A percentile compares a stretch with the other conserved stretches of the same genome.
Evolutionary conservation across 495 filamentous ascomycete species (phyloP).

Genomic region (Penicillium egyptiacum): DNA sequence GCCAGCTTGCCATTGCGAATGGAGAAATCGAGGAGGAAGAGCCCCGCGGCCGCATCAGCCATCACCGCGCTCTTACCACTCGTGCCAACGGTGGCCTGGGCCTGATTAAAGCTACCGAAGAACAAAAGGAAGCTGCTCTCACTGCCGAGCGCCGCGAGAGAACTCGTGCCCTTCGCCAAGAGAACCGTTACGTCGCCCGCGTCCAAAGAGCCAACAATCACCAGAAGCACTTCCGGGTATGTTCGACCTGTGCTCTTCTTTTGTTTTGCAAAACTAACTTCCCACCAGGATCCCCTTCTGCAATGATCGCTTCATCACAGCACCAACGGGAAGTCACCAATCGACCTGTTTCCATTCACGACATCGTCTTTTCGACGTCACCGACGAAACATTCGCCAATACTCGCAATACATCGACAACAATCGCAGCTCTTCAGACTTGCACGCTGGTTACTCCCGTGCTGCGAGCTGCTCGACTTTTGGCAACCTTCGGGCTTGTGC

Average conservation of each 20-base stretch:
- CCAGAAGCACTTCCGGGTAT: constrained; percentile 77
- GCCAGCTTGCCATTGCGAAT: constrained; percentile 48
- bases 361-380: constrained; percentile 2
- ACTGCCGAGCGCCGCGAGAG: constrained; percentile 65
- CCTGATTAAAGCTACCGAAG: constrained; percentile 71
- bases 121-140: constrained; percentile 64
- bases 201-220: constrained; percentile 63
- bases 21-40: constrained; percentile 48
- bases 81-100: constrained; percentile 72
- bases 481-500: background rate
- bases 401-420: constrained; percentile 1
- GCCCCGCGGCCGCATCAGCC: constrained; percentile 36
- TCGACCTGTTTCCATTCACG: constrained; percentile 1
- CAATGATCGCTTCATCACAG: constrained; percentile 33
- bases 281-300: constrained; percentile 43
- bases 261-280: constrained; percentile 21
- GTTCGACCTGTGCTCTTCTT: constrained; percentile 16
- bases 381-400: constrained; percentile 1
- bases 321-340: constrained; percentile 1
- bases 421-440: constrained; percentile 1
- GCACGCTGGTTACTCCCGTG: background rate
- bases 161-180: constrained; percentile 58
- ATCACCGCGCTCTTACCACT: constrained; percentile 60
- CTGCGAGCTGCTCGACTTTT: constrained; percentile 1
- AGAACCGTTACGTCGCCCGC: constrained; percentile 59